Evolutionary conservation across 306 rosid species (phyloP).

Genomic region (Elaeagnus macrophylla): DNA sequence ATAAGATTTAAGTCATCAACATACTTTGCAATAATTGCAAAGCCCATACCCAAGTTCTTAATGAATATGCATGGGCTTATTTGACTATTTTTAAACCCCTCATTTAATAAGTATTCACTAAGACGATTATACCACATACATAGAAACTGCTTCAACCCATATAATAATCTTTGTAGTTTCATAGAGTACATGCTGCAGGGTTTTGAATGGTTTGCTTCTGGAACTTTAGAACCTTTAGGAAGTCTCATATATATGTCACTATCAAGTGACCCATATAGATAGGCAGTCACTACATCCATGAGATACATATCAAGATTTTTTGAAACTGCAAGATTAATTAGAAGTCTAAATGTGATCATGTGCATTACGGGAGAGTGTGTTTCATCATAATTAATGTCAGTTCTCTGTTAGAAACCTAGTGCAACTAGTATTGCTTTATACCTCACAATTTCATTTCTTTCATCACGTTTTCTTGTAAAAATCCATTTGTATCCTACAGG

Average conservation of each 20-base stretch:
- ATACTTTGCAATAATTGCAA: no score
- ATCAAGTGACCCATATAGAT: no score
- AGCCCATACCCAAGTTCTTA: no score
- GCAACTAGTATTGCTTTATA: no score
- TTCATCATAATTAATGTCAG: slow-evolving; percentile 1
- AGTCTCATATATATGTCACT: neutral
- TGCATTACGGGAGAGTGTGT: neutral
- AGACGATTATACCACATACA: neutral
- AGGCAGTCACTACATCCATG: no score
- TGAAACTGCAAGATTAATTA: neutral
- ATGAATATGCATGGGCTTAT: no score
- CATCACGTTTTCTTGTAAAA: no score
- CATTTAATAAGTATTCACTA: neutral
- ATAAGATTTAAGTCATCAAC: no score
- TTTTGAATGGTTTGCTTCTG: neutral
- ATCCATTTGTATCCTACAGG: no score
- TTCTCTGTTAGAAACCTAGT: no score
- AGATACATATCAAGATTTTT: no score
- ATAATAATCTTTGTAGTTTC: neutral
- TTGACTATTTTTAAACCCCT: neutral
- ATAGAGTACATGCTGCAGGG: neutral
- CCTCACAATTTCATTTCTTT: no score
- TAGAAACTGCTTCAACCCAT: neutral
- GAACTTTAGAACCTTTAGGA: neutral
- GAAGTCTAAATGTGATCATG: neutral